Conservation (phyloP, 164 flowering plant genomes). For the Vitis vinifera region DNA sequence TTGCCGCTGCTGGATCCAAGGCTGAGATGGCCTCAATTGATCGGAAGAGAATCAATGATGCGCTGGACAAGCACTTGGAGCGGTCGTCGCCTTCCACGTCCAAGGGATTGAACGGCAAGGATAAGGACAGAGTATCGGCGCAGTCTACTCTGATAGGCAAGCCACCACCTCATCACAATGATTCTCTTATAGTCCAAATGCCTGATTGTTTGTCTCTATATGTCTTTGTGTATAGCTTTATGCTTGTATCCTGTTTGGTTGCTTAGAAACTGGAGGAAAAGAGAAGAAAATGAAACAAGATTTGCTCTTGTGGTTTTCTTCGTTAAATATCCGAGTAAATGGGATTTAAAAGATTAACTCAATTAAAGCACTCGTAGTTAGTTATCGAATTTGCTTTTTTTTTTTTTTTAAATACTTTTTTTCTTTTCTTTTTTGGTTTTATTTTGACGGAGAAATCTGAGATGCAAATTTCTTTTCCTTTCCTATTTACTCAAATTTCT, state of each 20-base stretch:
- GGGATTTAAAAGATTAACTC: no score
- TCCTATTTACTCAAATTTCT: no score
- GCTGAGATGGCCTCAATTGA: conserved; percentile 48
- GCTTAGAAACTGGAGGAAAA: no score
- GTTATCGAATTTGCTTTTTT: no score
- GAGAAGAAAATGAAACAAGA: no score
- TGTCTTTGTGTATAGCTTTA: neutral
- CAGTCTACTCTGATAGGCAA: conserved; percentile 36
- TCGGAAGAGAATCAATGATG: conserved; percentile 77
- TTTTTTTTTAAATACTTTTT: no score
- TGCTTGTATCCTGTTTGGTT: neutral
- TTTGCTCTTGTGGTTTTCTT: no score
- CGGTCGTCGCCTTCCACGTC: conserved; percentile 77
- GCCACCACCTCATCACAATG: conserved; percentile 42
- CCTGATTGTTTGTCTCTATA: conserved; percentile 44
- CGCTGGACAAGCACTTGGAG: conserved; percentile 70
- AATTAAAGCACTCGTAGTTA: no score
- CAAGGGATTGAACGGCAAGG: conserved; percentile 38
- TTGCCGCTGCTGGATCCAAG: conserved; percentile 33
- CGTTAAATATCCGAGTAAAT: no score
- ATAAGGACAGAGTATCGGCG: conserved; percentile 38
- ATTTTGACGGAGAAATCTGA: no score
- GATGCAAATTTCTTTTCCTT: no score
- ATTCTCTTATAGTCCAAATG: conserved; percentile 38
- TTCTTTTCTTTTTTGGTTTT: no score